phyloP scores from a whole-genome alignment of 2,329 filamentous ascomycete species.

The Venturia carpophila region DNA sequence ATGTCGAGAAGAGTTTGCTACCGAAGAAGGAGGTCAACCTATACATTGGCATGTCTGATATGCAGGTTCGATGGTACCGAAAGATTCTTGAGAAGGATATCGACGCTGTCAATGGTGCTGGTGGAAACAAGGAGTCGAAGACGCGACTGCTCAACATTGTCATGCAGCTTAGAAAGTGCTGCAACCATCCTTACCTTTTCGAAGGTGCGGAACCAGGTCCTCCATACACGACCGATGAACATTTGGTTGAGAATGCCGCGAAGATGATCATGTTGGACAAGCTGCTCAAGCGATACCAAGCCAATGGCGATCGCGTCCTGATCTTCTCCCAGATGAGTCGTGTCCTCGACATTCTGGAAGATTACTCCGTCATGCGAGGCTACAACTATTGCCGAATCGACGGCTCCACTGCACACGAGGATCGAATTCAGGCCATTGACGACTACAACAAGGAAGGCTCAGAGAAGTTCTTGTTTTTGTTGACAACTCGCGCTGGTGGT shows the following conservation, averaged over 20 bases:
- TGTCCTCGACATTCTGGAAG: conserved; percentile 90
- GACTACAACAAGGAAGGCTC: conserved; percentile 96
- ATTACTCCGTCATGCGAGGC: conserved; percentile 93
- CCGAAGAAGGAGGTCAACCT: conserved; percentile 97
- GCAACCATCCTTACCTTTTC: conserved; percentile 96
- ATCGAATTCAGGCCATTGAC: conserved; percentile 94
- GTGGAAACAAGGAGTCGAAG: conserved; percentile 94
- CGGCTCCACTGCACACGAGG: conserved; percentile 91
- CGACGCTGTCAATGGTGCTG: conserved; percentile 93
- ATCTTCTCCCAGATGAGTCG: conserved; percentile 99
- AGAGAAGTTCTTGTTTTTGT: conserved; percentile 91
- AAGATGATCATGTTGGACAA: conserved; percentile 98
- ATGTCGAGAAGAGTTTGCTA: conserved; percentile 94
- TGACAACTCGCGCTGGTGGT: conserved; percentile 92
- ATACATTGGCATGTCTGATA: conserved; percentile 97
- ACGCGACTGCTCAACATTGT: conserved; percentile 96
- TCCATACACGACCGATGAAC: conserved; percentile 96
- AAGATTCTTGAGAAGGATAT: conserved; percentile 99
- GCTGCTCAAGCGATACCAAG: conserved; percentile 72
- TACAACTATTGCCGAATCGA: conserved; percentile 98
- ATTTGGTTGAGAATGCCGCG: conserved; percentile 83
- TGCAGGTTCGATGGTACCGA: conserved; percentile 99
- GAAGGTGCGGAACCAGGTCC: conserved; percentile 95
- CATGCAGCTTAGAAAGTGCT: conserved; percentile 98
- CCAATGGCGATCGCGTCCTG: conserved; percentile 85